Conservation (phyloP, 78 protist species). For the Guillardia theta region DNA sequence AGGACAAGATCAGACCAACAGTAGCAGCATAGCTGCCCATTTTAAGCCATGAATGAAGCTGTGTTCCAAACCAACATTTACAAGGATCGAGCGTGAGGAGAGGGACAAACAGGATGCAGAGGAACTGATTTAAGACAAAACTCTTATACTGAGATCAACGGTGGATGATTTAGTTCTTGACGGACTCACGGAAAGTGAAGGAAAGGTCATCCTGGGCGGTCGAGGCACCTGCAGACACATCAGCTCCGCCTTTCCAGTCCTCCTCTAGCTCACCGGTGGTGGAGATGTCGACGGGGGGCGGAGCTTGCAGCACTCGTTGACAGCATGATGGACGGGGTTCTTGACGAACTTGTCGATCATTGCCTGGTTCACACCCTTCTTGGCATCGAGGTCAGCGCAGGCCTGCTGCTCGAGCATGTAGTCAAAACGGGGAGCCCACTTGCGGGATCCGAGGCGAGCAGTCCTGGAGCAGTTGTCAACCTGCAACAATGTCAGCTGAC, state of each 20-base stretch:
- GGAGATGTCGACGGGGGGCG: conserved; percentile 52
- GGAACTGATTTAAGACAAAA: too few relatives aligned
- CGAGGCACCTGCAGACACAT: too few relatives aligned
- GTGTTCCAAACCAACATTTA: too few relatives aligned
- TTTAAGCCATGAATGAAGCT: too few relatives aligned
- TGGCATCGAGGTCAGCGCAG: not conserved
- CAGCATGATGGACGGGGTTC: not conserved
- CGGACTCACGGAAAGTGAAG: conserved; percentile 3
- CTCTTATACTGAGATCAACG: too few relatives aligned
- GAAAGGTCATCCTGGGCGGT: conserved; percentile 14
- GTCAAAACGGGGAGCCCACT: conserved; percentile 54
- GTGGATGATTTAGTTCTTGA: too few relatives aligned
- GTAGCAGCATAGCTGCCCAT: too few relatives aligned
- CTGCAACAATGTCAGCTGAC: too few relatives aligned
- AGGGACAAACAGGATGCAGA: too few relatives aligned
- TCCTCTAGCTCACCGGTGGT: not conserved
- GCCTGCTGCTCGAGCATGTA: conserved; percentile 47
- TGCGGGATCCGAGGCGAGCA: conserved; percentile 52
- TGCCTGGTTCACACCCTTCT: not conserved
- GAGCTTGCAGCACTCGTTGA: not conserved
- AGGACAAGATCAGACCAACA: too few relatives aligned
- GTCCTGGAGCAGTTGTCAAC: conserved; percentile 47
- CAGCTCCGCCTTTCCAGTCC: too few relatives aligned
- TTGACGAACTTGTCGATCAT: not conserved
- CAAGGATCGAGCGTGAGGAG: too few relatives aligned